Conservation (phyloP, 148 eudicot genomes). For the Diospyros lotus region DNA sequence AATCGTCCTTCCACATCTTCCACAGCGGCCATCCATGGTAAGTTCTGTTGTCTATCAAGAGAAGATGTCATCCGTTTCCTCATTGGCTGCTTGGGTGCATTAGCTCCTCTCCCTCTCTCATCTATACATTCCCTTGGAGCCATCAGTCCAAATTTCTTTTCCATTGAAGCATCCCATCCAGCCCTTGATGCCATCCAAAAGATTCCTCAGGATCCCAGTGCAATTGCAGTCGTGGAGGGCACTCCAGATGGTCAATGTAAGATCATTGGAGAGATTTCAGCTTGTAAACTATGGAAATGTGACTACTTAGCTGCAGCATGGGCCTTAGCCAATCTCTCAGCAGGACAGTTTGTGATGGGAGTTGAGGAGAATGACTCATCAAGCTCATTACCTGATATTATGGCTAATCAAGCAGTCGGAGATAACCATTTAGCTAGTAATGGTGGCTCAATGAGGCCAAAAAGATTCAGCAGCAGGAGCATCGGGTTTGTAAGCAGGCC, state of each 20-base stretch:
- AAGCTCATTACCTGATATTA: conserved; percentile 35
- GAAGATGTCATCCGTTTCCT: conserved; percentile 94
- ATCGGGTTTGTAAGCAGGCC: conserved; percentile 65
- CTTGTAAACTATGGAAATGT: conserved; percentile 82
- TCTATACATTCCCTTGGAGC: conserved; percentile 67
- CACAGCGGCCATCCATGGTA: conserved; percentile 28
- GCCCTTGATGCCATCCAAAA: conserved; percentile 51
- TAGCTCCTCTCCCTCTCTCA: conserved; percentile 93
- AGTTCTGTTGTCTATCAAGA: conserved; percentile 83
- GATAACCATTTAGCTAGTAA: conserved; percentile 22
- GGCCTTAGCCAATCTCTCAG: conserved; percentile 83
- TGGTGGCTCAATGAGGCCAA: conserved; percentile 37
- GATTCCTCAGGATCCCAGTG: conserved; percentile 73
- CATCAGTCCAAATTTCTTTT: conserved; percentile 57
- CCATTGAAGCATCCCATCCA: conserved; percentile 52
- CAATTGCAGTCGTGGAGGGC: conserved; percentile 75
- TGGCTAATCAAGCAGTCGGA: conserved; percentile 19
- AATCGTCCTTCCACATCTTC: conserved; percentile 61
- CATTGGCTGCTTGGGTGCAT: conserved; percentile 88
- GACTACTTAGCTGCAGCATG: conserved; percentile 85
- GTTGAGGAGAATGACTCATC: conserved; percentile 64
- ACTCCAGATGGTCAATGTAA: conserved; percentile 50
- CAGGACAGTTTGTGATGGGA: conserved; percentile 97
- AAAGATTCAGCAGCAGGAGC: conserved; percentile 71
- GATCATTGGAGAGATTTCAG: conserved; percentile 89